Evolutionary conservation across 2,329 filamentous ascomycete genomes (phyloP).

Genomic region (Fonsecaea pugnacius): DNA sequence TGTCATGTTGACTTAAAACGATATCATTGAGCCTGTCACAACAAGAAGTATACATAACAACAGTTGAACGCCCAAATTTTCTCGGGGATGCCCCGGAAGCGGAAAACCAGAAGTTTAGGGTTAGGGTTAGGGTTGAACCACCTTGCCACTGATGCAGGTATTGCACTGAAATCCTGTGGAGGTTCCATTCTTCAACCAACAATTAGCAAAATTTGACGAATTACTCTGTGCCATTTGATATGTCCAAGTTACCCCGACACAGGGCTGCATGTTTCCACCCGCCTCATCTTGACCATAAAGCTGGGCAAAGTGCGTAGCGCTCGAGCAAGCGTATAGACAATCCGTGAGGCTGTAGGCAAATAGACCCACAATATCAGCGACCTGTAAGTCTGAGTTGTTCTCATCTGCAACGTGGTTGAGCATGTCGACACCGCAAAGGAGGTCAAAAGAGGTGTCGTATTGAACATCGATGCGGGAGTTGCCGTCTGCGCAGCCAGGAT

Average conservation of each 20-base stretch:
- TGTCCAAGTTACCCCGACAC: constrained; percentile 28
- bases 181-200: constrained; percentile 32
- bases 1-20: too few species aligned
- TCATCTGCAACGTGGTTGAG: constrained; percentile 16
- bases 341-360: constrained; percentile 31
- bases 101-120: too few species aligned
- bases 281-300: constrained; percentile 6
- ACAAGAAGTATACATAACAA: too few species aligned
- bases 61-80: too few species aligned
- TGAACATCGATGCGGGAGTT: constrained; percentile 12
- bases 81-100: too few species aligned
- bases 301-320: constrained; percentile 14
- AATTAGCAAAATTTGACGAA: constrained; percentile 20
- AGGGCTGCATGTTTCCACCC: constrained; percentile 16
- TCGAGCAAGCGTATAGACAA: constrained; percentile 30
- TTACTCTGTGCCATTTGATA: constrained; percentile 24
- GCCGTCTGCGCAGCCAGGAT: constrained; percentile 24
- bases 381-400: constrained; percentile 15
- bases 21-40: too few species aligned
- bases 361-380: constrained; percentile 23
- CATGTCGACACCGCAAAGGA: constrained; percentile 29
- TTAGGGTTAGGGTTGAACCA: neutral
- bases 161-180: constrained; percentile 20
- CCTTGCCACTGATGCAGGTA: constrained; percentile 25
- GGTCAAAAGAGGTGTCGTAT: constrained; percentile 18